Percentiles rank a stretch among this genome's conserved stretches.
phyloP scores from a whole-genome alignment of 768 basidiomycete species.

The Leccinum pellstonianum region DNA sequence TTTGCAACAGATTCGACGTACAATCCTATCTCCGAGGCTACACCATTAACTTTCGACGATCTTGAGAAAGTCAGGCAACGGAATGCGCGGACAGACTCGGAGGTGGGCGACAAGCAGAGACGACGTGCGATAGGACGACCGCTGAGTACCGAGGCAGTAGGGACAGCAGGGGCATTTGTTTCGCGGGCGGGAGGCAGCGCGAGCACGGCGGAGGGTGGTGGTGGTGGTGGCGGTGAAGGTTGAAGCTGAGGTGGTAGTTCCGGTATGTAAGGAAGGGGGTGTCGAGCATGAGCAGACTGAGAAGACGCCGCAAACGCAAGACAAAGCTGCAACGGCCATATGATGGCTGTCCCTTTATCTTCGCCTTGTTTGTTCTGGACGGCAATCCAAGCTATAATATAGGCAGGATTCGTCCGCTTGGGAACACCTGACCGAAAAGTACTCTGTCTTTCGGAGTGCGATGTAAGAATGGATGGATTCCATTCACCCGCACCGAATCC shows the following conservation, averaged over 20 bases:
- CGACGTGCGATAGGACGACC: conserved; percentile 34
- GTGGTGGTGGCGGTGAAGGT: conserved; percentile 45
- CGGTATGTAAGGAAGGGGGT: conserved; percentile 55
- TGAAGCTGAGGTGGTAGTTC: conserved; percentile 65
- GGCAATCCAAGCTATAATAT: conserved; percentile 69
- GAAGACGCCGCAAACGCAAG: conserved; percentile 41
- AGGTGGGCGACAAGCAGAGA: conserved; percentile 36
- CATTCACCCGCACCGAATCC: conserved; percentile 64
- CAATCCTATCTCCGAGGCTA: conserved; percentile 59
- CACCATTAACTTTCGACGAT: conserved; percentile 46
- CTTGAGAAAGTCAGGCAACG: conserved; percentile 53
- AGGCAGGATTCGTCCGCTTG: conserved; percentile 31
- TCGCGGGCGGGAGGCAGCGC: conserved; percentile 22
- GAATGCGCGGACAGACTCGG: conserved; percentile 42
- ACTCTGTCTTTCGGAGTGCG: conserved; percentile 22
- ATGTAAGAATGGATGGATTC: conserved; percentile 23
- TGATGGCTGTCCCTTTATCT: conserved; percentile 71
- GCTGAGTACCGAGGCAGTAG: conserved; percentile 12
- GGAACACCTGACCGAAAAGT: conserved; percentile 19
- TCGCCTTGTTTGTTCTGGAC: conserved; percentile 80
- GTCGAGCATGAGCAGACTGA: conserved; percentile 37
- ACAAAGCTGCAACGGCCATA: conserved; percentile 69
- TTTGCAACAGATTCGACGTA: conserved; percentile 76
- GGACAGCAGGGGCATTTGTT: not conserved
- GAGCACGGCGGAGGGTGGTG: conserved; percentile 33